Conservation (phyloP, 352 stramenopile genomes). For the Phytophthora kernoviae region DNA sequence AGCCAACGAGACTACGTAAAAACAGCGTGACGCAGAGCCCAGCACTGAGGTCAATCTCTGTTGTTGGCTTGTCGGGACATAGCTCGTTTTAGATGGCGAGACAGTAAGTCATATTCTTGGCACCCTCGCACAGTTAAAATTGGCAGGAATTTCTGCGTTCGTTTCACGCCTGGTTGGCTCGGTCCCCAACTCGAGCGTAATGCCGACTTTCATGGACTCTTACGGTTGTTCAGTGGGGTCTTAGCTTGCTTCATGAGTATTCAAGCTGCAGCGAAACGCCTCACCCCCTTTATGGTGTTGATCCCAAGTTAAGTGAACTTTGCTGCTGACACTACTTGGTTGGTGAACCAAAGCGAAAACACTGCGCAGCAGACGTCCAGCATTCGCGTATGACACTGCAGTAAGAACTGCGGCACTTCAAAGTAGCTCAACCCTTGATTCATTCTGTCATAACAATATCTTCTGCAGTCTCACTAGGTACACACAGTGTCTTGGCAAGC, state of each 20-base stretch:
- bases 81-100: constrained; percentile 31
- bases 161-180: constrained; percentile 21
- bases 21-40: constrained; percentile 14
- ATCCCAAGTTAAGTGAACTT: too few relatives aligned
- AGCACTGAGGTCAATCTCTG: constrained; percentile 19
- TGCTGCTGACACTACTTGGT: too few relatives aligned
- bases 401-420: too few relatives aligned
- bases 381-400: neutral
- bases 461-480: constrained; percentile 19
- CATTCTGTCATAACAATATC: constrained; percentile 27
- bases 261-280: too few relatives aligned
- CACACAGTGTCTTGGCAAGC: constrained; percentile 28
- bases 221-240: too few relatives aligned
- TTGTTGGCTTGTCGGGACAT: constrained; percentile 22
- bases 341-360: too few relatives aligned
- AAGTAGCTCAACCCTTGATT: constrained; percentile 18
- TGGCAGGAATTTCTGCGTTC: constrained; percentile 23
- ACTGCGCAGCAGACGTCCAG: too few relatives aligned
- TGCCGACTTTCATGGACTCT: neutral
- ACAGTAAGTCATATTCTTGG: constrained; percentile 18
- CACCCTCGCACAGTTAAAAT: constrained; percentile 15
- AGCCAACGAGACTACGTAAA: constrained; percentile 11
- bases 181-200: neutral
- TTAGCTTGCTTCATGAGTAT: too few relatives aligned
- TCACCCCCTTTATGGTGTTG: too few relatives aligned